Evolutionary conservation across 345 rosid genomes (phyloP), one percentile per base, ranked within the genome.

Genomic region (Eucalyptus marginata): DNA sequence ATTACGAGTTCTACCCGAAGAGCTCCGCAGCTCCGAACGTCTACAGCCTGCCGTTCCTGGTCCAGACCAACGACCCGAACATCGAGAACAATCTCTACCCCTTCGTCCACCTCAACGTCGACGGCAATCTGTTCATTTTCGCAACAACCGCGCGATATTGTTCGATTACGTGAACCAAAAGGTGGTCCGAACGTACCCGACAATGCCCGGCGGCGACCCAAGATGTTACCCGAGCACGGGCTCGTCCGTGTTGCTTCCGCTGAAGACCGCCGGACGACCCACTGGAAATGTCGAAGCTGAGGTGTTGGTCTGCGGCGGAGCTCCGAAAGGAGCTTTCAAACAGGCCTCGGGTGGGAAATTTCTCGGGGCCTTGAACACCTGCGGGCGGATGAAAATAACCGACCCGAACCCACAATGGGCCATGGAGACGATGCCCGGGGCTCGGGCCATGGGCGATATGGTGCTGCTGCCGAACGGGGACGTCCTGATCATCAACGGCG

Each of bases 401-500:
- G 93, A 93, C 49, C 89, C 87, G 27, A 90, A 90, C 49, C 95
- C 95, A 59, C 88, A 90, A 56, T 94, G 95, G 95, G 27, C 88
- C 7, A 89, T 96, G 91, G 97, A 96, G 90, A 91, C 89, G 81
- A 96, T 96, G 96, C 94, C 98, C 5, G 89, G 89, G 27, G 93
- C 94, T 2, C 92, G 97, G 91, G 88, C 92, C 83, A 94, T 95
- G 96, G 95, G 95, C 52, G 98, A 95, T 89, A 94, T 96, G 98
- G 90, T 87, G 9, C 68, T 96, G 90, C 93, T 96, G 40, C 98
- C 98, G 10, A 89, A 94, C 85, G 96, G 96, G 62, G 91, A 94
- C 43, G 96, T 93, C 68, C 59, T 95, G 86, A 86, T 96, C 62
- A 91, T 96, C 56, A 95, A 96, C 40, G 98, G 98, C 46, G 96